Evolutionary conservation across 371 early-diverging fungal genomes (phyloP).

Genomic region (Massospora cicadina): DNA sequence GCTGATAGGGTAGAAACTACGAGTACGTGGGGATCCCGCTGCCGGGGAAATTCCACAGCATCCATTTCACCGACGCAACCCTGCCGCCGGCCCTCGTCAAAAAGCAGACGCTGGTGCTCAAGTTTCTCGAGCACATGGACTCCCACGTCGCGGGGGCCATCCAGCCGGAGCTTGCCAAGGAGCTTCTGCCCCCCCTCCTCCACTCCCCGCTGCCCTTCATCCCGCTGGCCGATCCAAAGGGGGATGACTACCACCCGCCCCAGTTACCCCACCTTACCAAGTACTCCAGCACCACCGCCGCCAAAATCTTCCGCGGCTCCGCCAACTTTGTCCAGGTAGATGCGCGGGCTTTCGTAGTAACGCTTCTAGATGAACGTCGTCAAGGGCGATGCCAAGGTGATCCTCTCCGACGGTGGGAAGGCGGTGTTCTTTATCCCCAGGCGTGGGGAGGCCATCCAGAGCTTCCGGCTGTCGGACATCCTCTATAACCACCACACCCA

Average conservation of each 20-base stretch:
- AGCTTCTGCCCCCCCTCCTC: background rate
- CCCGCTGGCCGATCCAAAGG: slow-evolving; percentile 15
- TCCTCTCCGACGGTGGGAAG: slow-evolving; percentile 37
- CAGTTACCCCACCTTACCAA: slow-evolving; percentile 39
- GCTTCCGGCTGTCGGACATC: too few relatives aligned
- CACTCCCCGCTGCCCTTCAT: background rate
- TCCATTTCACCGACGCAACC: slow-evolving; percentile 19
- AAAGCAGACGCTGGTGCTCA: slow-evolving; percentile 41
- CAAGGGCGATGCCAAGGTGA: slow-evolving; percentile 48
- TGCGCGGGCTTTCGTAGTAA: background rate
- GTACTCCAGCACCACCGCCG: slow-evolving; percentile 38
- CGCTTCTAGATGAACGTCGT: slow-evolving; percentile 39
- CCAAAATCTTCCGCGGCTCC: slow-evolving; percentile 50
- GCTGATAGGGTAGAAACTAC: background rate
- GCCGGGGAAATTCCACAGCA: slow-evolving; percentile 22
- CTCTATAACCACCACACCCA: too few relatives aligned
- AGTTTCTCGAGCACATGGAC: slow-evolving; percentile 31
- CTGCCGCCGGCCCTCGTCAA: slow-evolving; percentile 39
- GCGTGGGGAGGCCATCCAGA: too few relatives aligned
- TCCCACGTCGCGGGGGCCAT: background rate
- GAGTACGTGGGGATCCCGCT: background rate
- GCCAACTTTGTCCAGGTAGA: slow-evolving; percentile 52
- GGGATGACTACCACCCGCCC: slow-evolving; percentile 12
- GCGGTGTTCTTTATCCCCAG: too few relatives aligned
- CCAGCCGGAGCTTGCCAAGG: background rate